Evolutionary conservation across 495 filamentous ascomycete species (phyloP).

Genomic region (Penicillium cinerascens): DNA sequence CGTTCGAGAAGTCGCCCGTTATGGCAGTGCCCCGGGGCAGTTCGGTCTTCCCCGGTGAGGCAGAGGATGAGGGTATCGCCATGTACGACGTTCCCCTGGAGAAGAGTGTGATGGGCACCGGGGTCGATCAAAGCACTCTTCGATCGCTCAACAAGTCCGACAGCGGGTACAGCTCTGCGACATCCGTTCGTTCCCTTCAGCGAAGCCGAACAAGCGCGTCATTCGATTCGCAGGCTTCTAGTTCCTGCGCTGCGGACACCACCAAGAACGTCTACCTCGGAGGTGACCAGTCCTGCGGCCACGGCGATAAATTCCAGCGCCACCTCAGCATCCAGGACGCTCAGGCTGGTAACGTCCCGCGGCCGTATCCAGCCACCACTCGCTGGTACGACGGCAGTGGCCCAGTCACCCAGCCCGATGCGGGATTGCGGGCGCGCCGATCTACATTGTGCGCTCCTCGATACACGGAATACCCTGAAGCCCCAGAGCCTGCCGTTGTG

Average conservation of each 20-base stretch:
- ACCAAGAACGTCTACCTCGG: slow-evolving; percentile 3
- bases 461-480: slow-evolving; percentile 19
- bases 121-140: slow-evolving; percentile 14
- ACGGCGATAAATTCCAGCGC: slow-evolving; percentile 11
- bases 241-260: slow-evolving; percentile 12
- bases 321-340: slow-evolving; percentile 23
- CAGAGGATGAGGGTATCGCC: slow-evolving; percentile 32
- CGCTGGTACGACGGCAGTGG: slow-evolving; percentile 24
- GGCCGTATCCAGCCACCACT: slow-evolving; percentile 7
- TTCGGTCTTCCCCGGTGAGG: slow-evolving; percentile 11
- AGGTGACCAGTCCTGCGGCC: neutral
- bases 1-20: slow-evolving; percentile 36
- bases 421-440: slow-evolving; percentile 13
- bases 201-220: slow-evolving; percentile 25
- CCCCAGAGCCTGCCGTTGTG: neutral
- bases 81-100: slow-evolving; percentile 20
- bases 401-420: neutral
- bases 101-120: slow-evolving; percentile 5
- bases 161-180: slow-evolving; percentile 43
- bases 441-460: slow-evolving; percentile 28
- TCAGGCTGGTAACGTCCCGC: slow-evolving; percentile 15
- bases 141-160: slow-evolving; percentile 35
- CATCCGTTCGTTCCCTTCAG: slow-evolving; percentile 30
- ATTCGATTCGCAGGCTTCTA: slow-evolving; percentile 28
- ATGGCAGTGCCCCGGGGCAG: slow-evolving; percentile 6